These are phyloP conservation scores for Venustampulla echinocandica DNA, from an alignment of 495 filamentous ascomycete species.

Conservation along the genomic window DNA sequence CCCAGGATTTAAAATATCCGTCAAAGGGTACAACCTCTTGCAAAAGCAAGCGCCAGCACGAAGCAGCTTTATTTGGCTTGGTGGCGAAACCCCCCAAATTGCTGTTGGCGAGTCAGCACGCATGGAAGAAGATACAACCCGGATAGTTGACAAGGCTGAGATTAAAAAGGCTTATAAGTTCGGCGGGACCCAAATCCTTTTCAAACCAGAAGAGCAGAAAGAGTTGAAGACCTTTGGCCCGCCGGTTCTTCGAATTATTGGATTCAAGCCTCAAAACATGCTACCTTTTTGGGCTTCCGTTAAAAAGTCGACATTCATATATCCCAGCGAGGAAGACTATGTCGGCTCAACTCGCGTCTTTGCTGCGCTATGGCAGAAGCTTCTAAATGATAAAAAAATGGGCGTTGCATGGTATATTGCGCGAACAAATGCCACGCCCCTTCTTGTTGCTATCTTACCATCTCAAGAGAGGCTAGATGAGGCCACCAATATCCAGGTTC, in stretches of 20 bases:
- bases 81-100: constrained; percentile 74
- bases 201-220: constrained; percentile 73
- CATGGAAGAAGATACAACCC: constrained; percentile 64
- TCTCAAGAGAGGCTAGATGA: constrained; percentile 60
- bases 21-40: constrained; percentile 86
- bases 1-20: constrained; percentile 73
- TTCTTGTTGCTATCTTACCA: constrained; percentile 72
- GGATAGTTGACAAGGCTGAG: constrained; percentile 69
- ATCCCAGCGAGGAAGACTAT: constrained; percentile 83
- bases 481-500: constrained; percentile 24
- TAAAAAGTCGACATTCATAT: constrained; percentile 83
- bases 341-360: constrained; percentile 91
- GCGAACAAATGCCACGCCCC: constrained; percentile 66
- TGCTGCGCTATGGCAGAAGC: constrained; percentile 79
- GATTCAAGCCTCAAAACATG: constrained; percentile 75
- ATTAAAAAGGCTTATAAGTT: constrained; percentile 94
- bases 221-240: constrained; percentile 69
- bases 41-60: constrained; percentile 72
- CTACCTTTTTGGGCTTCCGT: constrained; percentile 80
- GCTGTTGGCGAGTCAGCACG: constrained; percentile 62
- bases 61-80: constrained; percentile 77
- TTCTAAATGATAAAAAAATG: constrained; percentile 67
- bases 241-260: constrained; percentile 79
- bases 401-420: constrained; percentile 86
- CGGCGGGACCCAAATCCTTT: constrained; percentile 80